Conservation (phyloP, 2,329 filamentous ascomycete genomes). For the Paecilomyces niveus region DNA sequence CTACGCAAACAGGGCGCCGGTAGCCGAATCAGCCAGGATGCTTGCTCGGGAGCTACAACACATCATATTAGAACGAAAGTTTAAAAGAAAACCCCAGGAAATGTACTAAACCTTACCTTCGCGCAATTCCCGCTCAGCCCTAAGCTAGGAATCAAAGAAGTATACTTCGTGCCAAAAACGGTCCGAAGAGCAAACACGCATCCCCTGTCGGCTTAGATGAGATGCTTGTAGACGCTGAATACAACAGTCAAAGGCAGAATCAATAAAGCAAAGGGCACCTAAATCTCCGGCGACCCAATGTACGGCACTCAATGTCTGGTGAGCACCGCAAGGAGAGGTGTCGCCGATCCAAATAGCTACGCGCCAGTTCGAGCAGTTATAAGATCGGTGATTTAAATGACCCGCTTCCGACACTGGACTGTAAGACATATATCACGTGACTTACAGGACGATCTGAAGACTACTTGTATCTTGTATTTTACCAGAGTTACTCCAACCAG, state of each 20-base stretch:
- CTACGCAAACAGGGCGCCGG: neutral
- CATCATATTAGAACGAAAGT: slow-evolving; percentile 1
- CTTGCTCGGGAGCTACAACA: neutral
- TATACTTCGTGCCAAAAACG: neutral
- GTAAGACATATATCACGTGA: neutral
- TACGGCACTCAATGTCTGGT: neutral
- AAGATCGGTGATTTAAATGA: neutral
- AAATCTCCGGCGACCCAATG: neutral
- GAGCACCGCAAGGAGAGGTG: neutral
- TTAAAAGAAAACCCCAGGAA: neutral
- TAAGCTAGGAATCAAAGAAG: neutral
- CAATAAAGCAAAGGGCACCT: neutral
- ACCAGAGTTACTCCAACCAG: no score
- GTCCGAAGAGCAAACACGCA: neutral
- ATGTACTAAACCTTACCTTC: neutral
- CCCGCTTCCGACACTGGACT: neutral
- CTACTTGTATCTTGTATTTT: no score
- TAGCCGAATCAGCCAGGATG: neutral
- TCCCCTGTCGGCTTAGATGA: neutral
- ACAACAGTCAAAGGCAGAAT: neutral
- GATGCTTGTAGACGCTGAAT: neutral
- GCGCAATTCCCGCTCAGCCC: neutral
- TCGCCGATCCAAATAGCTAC: neutral
- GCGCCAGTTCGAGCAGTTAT: neutral
- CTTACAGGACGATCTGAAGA: no score